Base-by-base conservation (phyloP, 2,329 filamentous ascomycete genomes). In the Pyrenochaeta sp. region DNA sequence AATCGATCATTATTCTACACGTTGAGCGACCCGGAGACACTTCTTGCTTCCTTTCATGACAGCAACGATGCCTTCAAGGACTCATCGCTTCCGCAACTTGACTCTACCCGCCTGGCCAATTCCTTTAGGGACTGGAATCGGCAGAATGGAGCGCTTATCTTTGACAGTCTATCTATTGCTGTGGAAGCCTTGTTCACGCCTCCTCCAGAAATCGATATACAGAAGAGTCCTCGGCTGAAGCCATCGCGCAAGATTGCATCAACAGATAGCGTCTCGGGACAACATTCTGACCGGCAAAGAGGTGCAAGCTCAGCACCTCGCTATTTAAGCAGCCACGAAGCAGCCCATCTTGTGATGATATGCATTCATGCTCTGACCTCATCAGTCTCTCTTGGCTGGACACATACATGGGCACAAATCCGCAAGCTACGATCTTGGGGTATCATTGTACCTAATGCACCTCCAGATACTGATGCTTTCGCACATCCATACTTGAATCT, bases 361-460 rank as follows among this genome's bases (percentile, higher is more conserved):
- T 77, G 77, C 43, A 72, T 81, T 12, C 74, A 80, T 51, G 77
- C 77, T 36, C 58, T 81, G 60, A 77, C 74, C 0, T 75, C 76
- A 1, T 64, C 65, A 10, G 68, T 79, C 9, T 68, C 73, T 2
- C 53, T 66, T 22, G 73, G 71, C 22, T 71, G 67, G 66, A 61
- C 71, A n/a, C 65, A 69, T 28, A 68, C 67, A 3, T 77, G 74
- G 76, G 47, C 66, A 40, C 66, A 73, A 57, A 54, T 84, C 37
- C 75, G 79, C 25, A 78, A 67, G 9, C 58, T 76, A 27, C 67
- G 74, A 24, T 73, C 72, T 15, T 72, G 78, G 62, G 79, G 82
- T 59, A 60, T 74, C 12, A 62, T 74, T 22, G 45, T 73, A 22
- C 72, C 74, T 1, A 57, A 62, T 28, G 54, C 61, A 10, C 53